phyloP scores from a whole-genome alignment of 2,329 filamentous ascomycete species.

The Trichothecium sympodiale region DNA sequence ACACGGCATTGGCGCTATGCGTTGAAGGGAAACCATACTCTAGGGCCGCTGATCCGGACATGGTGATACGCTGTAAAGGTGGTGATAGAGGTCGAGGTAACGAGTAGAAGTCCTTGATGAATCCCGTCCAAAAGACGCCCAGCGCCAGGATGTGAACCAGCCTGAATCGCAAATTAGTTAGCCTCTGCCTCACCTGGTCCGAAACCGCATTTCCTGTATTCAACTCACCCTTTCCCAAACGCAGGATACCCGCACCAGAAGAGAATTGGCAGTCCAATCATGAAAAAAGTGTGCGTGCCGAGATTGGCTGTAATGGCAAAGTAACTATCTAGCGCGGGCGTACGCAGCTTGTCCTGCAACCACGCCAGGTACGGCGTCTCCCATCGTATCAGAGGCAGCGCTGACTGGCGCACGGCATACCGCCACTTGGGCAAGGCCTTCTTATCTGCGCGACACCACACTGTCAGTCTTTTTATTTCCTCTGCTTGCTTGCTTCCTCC shows the following conservation, averaged over 20 bases:
- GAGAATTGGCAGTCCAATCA: conserved; percentile 84
- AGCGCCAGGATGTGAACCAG: conserved; percentile 66
- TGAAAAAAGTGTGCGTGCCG: conserved; percentile 97
- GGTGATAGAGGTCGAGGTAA: conserved; percentile 86
- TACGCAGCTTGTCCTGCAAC: conserved; percentile 70
- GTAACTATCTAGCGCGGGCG: conserved; percentile 83
- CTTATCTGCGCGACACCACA: conserved; percentile 49
- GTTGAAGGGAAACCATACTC: conserved; percentile 98
- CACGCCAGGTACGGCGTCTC: conserved; percentile 90
- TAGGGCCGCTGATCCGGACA: conserved; percentile 89
- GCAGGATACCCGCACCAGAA: conserved; percentile 92
- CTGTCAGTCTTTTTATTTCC: too few relatives aligned
- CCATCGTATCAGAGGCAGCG: conserved; percentile 82
- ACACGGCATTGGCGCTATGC: conserved; percentile 93
- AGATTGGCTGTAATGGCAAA: conserved; percentile 95
- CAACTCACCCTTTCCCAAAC: conserved; percentile 72
- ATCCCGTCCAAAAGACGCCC: conserved; percentile 81
- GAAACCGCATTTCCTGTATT: too few relatives aligned
- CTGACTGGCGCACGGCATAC: conserved; percentile 67
- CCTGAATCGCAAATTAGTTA: conserved; percentile 20
- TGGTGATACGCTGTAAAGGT: conserved; percentile 86
- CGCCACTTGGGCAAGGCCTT: conserved; percentile 79
- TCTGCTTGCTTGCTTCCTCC: too few relatives aligned
- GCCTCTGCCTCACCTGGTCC: too few relatives aligned
- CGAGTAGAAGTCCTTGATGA: conserved; percentile 88